These are phyloP conservation scores for Phoma sp. DNA, from an alignment of 2,329 filamentous ascomycete species.

Conservation along the genomic window DNA sequence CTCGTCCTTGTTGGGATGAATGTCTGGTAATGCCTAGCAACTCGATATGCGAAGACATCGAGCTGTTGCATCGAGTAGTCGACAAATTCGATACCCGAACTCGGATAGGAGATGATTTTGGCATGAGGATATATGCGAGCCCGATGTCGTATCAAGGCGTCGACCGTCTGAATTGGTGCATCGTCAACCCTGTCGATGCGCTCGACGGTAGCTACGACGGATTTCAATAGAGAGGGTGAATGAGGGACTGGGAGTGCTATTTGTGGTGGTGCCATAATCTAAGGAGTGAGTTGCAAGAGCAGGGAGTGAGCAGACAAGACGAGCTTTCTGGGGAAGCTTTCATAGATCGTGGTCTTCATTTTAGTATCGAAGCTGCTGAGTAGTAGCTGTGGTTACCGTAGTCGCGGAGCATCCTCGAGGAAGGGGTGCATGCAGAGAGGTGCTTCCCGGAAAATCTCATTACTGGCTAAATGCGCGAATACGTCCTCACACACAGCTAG, in stretches of 20 bases:
- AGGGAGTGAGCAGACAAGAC: background rate
- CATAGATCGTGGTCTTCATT: background rate
- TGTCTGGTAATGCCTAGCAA: conserved; percentile 30
- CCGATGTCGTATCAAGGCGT: conserved; percentile 49
- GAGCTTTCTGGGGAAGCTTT: background rate
- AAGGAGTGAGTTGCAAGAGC: background rate
- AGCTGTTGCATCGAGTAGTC: conserved; percentile 57
- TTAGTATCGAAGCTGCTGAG: background rate
- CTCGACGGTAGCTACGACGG: background rate
- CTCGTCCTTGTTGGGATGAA: conserved; percentile 26
- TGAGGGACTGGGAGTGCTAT: conserved; percentile 20
- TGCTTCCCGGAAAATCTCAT: no score
- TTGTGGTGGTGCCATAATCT: conserved; percentile 28
- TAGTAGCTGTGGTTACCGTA: background rate
- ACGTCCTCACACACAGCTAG: no score
- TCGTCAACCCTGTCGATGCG: conserved; percentile 2
- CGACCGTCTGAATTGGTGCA: conserved; percentile 40
- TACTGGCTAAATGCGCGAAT: no score
- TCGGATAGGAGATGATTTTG: conserved; percentile 55
- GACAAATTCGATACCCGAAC: conserved; percentile 53
- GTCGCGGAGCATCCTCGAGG: background rate
- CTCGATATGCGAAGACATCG: conserved; percentile 48
- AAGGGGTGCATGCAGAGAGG: background rate
- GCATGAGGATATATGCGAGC: conserved; percentile 45
- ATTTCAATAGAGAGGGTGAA: conserved; percentile 2